A percentile compares a stretch with the other conserved stretches of the same genome.
phyloP scores from a whole-genome alignment of 768 basidiomycete species.

The Pleurotus eryngii region DNA sequence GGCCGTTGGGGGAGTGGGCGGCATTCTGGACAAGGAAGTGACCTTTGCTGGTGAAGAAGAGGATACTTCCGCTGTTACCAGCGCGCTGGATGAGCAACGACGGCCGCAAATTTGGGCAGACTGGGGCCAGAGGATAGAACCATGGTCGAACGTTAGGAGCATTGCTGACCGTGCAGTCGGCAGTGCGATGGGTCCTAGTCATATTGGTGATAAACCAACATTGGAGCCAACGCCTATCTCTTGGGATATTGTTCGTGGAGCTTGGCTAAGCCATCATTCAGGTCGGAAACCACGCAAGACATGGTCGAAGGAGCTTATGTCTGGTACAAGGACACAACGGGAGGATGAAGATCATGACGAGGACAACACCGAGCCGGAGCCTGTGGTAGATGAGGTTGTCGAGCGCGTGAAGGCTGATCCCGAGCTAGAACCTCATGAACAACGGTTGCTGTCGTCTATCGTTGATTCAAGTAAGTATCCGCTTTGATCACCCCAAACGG shows the following conservation, averaged over 20 bases:
- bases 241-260: slow-evolving; percentile 64
- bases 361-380: slow-evolving; percentile 33
- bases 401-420: slow-evolving; percentile 73
- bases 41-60: neutral
- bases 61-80: slow-evolving; percentile 10
- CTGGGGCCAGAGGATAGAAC: slow-evolving; percentile 69
- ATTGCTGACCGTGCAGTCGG: slow-evolving; percentile 80
- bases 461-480: slow-evolving; percentile 65
- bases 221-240: slow-evolving; percentile 58
- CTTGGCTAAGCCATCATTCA: slow-evolving; percentile 60
- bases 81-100: slow-evolving; percentile 6
- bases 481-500: too few relatives aligned
- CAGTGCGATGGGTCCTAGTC: slow-evolving; percentile 19
- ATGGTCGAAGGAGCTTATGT: slow-evolving; percentile 55
- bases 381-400: slow-evolving; percentile 63
- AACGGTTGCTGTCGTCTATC: slow-evolving; percentile 77
- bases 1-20: slow-evolving; percentile 75
- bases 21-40: slow-evolving; percentile 42
- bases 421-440: slow-evolving; percentile 79
- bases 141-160: slow-evolving; percentile 66
- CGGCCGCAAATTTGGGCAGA: slow-evolving; percentile 46
- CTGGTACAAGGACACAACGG: slow-evolving; percentile 22
- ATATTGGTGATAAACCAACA: slow-evolving; percentile 32
- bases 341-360: slow-evolving; percentile 33
- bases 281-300: slow-evolving; percentile 49